phyloP scores from a whole-genome alignment of 2,329 filamentous ascomycete genomes.

The Cryphonectria carpinicola region DNA sequence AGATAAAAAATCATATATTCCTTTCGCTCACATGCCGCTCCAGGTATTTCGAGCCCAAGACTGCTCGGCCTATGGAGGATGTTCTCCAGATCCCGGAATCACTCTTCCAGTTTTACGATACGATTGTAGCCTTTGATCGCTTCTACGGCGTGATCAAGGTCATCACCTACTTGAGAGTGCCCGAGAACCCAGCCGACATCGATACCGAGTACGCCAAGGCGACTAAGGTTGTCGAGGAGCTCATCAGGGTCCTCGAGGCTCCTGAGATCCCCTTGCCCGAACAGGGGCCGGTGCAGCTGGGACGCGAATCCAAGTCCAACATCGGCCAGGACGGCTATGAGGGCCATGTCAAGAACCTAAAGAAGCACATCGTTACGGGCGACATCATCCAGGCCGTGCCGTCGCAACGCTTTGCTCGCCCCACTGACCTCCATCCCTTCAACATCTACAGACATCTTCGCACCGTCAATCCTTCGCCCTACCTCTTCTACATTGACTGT shows the following conservation, averaged over 20 bases:
- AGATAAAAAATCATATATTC: no score
- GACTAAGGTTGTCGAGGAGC: conserved; percentile 63
- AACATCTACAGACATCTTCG: conserved; percentile 96
- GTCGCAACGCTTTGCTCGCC: conserved; percentile 87
- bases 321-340: conserved; percentile 90
- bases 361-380: conserved; percentile 86
- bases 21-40: conserved; percentile 8
- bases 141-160: conserved; percentile 93
- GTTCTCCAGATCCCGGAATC: conserved; percentile 88
- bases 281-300: conserved; percentile 72
- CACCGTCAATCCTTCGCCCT: conserved; percentile 96
- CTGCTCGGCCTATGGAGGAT: conserved; percentile 86
- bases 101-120: conserved; percentile 96
- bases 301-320: conserved; percentile 87
- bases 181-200: conserved; percentile 58
- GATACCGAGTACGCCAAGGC: conserved; percentile 72
- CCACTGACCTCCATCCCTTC: conserved; percentile 91
- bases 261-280: conserved; percentile 77
- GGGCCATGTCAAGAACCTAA: conserved; percentile 80
- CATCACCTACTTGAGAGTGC: conserved; percentile 80
- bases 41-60: conserved; percentile 93
- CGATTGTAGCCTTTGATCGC: conserved; percentile 90
- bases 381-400: conserved; percentile 98
- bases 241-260: conserved; percentile 72
- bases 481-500: conserved; percentile 95